A percentile compares a stretch with the other conserved stretches of the same genome.
These are phyloP conservation scores for Ochetophila trinervis DNA, from an alignment of 306 rosid species.

Conservation along the genomic window DNA sequence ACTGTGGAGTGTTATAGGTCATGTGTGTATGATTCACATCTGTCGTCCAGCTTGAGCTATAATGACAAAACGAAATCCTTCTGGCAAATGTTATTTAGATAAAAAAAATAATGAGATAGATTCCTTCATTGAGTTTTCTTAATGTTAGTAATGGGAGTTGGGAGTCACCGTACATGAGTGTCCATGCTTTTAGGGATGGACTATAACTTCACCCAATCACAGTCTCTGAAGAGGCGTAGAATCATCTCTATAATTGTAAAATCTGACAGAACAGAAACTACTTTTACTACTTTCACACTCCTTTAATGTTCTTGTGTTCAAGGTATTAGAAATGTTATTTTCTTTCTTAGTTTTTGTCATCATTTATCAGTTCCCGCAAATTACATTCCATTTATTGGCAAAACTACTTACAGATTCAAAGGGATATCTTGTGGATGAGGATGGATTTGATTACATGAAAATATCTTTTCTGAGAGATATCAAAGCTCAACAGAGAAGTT, in stretches of 20 bases:
- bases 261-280: not conserved
- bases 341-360: not conserved
- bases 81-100: slow-evolving; percentile 5
- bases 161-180: too few relatives aligned
- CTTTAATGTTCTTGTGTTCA: not conserved
- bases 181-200: too few relatives aligned
- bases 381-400: slow-evolving; percentile 16
- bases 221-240: too few relatives aligned
- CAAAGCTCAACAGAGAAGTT: slow-evolving; percentile 89
- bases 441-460: slow-evolving; percentile 93
- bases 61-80: not conserved
- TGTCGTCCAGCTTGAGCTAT: not conserved
- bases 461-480: slow-evolving; percentile 83
- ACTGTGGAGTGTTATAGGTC: too few relatives aligned
- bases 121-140: too few relatives aligned
- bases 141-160: too few relatives aligned
- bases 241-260: not conserved
- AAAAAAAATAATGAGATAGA: too few relatives aligned
- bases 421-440: slow-evolving; percentile 96
- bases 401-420: slow-evolving; percentile 67
- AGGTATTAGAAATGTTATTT: not conserved
- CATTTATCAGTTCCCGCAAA: slow-evolving; percentile 16
- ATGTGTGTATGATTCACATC: not conserved
- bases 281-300: not conserved
- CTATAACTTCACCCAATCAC: too few relatives aligned